Percentiles rank a stretch among this genome's conserved stretches.
These are phyloP conservation scores for Corymbia calophylla DNA, from an alignment of 441 rosid genomes.

Conservation along the genomic window DNA sequence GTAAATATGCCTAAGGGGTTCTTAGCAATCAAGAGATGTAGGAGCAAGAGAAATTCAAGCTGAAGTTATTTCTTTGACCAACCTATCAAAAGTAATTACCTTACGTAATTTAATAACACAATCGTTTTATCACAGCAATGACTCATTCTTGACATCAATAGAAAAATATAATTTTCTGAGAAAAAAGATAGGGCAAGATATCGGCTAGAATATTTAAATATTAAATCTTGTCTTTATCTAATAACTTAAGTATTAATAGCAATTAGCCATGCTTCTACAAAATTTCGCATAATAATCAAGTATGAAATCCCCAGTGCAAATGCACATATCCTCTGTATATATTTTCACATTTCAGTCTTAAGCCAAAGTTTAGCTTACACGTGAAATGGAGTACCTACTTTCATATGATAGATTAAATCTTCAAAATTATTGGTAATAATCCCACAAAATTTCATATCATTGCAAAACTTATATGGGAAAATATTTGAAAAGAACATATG, in stretches of 20 bases:
- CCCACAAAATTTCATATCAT: background rate
- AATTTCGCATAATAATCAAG: fast-evolving
- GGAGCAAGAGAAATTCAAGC: background rate
- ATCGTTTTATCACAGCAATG: background rate
- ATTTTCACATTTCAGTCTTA: background rate
- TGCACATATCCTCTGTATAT: background rate
- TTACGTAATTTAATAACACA: no score
- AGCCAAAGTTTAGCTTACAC: fast-evolving
- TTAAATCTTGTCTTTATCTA: no score
- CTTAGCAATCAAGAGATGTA: background rate
- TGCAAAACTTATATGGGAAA: background rate
- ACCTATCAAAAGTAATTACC: background rate
- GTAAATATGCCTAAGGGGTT: background rate
- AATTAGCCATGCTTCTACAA: background rate
- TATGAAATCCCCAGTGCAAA: background rate
- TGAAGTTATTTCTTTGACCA: background rate
- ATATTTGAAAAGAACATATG: background rate
- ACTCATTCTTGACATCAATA: background rate
- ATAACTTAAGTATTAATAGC: no score
- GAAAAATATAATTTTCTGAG: background rate
- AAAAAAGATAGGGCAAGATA: background rate
- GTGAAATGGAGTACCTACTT: background rate
- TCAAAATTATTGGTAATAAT: background rate
- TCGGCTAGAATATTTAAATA: background rate
- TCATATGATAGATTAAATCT: background rate